These are phyloP conservation scores for Dryas alaskensis DNA, from an alignment of 306 rosid species.

Conservation along the genomic window DNA sequence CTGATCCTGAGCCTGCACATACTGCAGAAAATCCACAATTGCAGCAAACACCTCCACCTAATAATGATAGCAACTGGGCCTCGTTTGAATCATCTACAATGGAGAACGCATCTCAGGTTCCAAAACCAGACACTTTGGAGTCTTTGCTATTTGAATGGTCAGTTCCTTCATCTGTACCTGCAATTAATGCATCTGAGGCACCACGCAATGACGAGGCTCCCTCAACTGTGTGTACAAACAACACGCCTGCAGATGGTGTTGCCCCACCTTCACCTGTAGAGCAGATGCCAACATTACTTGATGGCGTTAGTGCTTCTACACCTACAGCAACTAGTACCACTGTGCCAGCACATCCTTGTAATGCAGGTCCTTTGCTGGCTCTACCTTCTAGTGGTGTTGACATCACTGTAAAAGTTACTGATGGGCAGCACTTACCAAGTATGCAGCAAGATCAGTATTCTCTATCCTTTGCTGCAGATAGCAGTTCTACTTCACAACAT, in stretches of 20 bases:
- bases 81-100: constrained; percentile 32
- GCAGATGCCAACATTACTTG: constrained; percentile 28
- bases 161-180: constrained; percentile 35
- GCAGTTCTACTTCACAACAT: constrained; percentile 31
- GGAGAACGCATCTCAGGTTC: constrained; percentile 34
- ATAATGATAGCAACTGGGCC: constrained; percentile 43
- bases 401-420: constrained; percentile 12
- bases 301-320: constrained; percentile 21
- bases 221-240: constrained; percentile 30
- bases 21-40: constrained; percentile 29
- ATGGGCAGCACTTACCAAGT: constrained; percentile 28
- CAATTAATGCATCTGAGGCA: constrained; percentile 20
- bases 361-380: constrained; percentile 26
- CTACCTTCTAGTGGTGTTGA: constrained; percentile 13
- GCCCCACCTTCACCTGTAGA: constrained; percentile 28
- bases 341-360: constrained; percentile 33
- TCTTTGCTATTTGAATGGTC: constrained; percentile 58
- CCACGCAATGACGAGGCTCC: constrained; percentile 25
- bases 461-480: constrained; percentile 9
- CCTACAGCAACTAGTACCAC: constrained; percentile 23
- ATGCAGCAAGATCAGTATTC: constrained; percentile 33
- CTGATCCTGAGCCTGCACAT: constrained; percentile 33
- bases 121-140: constrained; percentile 41
- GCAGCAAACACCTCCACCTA: constrained; percentile 33
- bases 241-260: constrained; percentile 25